Base-by-base conservation (phyloP, 257 asterid species). In the Solanum gracilifrons region DNA sequence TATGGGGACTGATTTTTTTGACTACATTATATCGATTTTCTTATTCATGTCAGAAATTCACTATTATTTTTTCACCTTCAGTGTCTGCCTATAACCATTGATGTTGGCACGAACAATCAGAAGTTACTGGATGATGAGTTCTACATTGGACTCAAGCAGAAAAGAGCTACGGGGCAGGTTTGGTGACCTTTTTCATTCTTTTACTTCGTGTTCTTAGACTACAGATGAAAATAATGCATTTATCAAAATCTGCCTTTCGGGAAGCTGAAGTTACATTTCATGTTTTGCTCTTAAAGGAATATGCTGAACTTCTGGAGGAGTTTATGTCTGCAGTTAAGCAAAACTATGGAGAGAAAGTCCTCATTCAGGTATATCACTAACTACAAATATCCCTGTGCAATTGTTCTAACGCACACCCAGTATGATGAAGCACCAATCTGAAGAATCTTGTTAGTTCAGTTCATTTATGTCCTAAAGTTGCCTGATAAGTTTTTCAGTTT, bases 61-160 rank as follows among this genome's bases (percentile, higher is more conserved):
- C 43, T 48, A n/a, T 77, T 84, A 48, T 21, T 39, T 15, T 90
- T 75, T 77, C 2, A 88, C 71, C 84, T 62, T 87, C 93, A 96
- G 98, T 96, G 99, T 87, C 91, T 96, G 88, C 99, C 99, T 88
- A 90, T 96, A 84, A 96, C 98, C 71, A 92, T 95, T 66, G 99
- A 96, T 84, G 99, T 96, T 60, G 99, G 99, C 85, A 95, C 99
- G 69, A 96, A 96, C 91, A 96, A 96, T 82, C 87, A 92, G 93
- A 90, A 88, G 88, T 89, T 96, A 85, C 88, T 96, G 88, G 96
- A 96, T 2, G 98, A 96, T 79, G 99, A 96, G 89, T 96, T 90
- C 90, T 96, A 95, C 90, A 96, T 94, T 86, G 99, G 99, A 85
- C 95, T 95, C 46, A 94, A 89, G 92, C 98, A 94, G 83, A 94